Evolutionary conservation across 2,329 filamentous ascomycete genomes (phyloP), one percentile per base, ranked within the genome.

Genomic region (Aspergillus luchuensis): DNA sequence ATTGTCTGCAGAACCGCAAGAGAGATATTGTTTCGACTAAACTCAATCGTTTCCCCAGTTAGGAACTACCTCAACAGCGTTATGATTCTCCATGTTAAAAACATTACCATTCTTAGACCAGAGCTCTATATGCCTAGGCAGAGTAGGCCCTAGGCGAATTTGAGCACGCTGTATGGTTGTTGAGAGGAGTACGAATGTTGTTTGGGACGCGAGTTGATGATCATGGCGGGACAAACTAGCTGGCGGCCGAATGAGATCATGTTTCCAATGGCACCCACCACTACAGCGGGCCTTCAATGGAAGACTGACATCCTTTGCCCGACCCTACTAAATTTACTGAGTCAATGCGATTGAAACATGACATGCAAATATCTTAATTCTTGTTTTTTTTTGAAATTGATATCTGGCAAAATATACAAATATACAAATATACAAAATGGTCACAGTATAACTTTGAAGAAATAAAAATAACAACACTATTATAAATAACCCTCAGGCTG

Each of bases 21-120:
- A 96, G 64, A 99, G 86, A 76, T 97, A 99, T 89, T 98, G 95
- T 82, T 98, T 98, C 58, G 95, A 99, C 95, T 97, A 59, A 61
- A 30, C 61, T 57, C 11, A 25, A 51, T 67, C 61, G 50, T 41
- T 55, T 25, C 38, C 19, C 8, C 47, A 48, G 57, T 61, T 57
- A 60, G 53, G 50, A 57, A 47, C 11, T 38, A 38, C 5, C 23
- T n/a, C 13, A 56, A 47, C 15, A 47, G 5, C 30, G 15, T 13
- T 8, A 56, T 36, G 15, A 11, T 30, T 7, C 8, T 8, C 30
- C 8, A 45, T 33, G 11, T 30, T 10, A 10, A 38, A 38, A 6
- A 56, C 53, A 56, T 56, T 56, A 56, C 53, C 53, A 56, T 56
- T 15, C 36, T 45, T 19, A 45, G 2, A 33, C 25, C 36, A 13